Evolutionary conservation across 192 early-diverging fungal species (phyloP), one percentile per base, ranked within the genome.

Genomic region (Dissophora globulifera): DNA sequence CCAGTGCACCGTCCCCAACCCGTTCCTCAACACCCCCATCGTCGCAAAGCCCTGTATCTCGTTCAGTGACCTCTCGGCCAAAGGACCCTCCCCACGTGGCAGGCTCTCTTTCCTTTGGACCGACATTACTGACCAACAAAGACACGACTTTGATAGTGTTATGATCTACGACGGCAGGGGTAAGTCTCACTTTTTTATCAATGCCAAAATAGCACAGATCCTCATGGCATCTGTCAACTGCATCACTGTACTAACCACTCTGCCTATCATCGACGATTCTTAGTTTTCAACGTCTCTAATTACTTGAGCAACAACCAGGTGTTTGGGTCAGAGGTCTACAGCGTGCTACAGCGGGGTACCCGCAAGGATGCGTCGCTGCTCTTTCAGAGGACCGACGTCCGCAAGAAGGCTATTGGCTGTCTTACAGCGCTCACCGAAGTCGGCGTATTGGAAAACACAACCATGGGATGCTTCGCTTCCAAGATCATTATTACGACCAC

Each of bases 391-490:
- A 75, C 62, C 0, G 47, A 75, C 13, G 31, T 5, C 13, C 55
- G 57, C 10, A 75, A 66, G 33, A 58, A 60, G 15, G 62, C 57
- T 10, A 40, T 75, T 0, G 47, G 8, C 2, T 75, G 71, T 35
- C 10, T 75, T 0, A 46, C 52, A 12, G 40, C 62, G 4, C 25
- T 49, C 25, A 41, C 62, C 13, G 35, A 63, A 35, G 69, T 81
- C 15, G 80, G 80, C 38, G 26, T 62, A 4, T 40, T 81, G 43
- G 79, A 81, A 58, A 76, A 76, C 25, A 81, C 75, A 38, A 74
- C 80, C 1, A 78, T 81, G 57, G 75, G 80, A 27, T 81, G 80
- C 50, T 62, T 81, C 32, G 74, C 80, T 0, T 50, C 74, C 15
- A 68, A 64, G 29, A 33, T 54, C 0, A 61, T 78, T 40, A 38